Base-by-base conservation (phyloP, 2,329 filamentous ascomycete genomes). In the Neurospora sp. region DNA sequence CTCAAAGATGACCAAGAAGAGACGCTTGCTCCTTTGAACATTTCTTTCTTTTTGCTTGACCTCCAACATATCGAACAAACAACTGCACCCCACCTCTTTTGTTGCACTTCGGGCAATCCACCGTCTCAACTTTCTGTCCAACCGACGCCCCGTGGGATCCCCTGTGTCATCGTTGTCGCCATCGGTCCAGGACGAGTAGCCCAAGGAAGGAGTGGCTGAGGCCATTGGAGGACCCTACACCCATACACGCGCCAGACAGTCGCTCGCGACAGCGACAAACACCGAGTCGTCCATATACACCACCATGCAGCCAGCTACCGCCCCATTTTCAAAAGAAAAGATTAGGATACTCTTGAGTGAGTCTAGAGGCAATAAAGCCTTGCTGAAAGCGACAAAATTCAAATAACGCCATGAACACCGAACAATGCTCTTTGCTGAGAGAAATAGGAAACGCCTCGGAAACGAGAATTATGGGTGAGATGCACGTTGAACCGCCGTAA, bases 401-500 rank as follows among this genome's bases (percentile, higher is more conserved):
- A 15, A 33, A 62, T 62, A 62, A 62, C 52, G 52, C 52, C 52
- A 62, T 33, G 36, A 62, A 62, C 52, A 62, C 52, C 52, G 12
- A 62, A 62, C 52, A 62, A 62, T 62, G 52, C 52, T 62, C 52
- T 62, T 62, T 62, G 52, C 12, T 71, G 62, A 72, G 74, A 79
- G 78, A 74, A 77, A 80, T 85, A 86, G 84, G 83, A 85, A 86
- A 84, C 83, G 84, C 84, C 76, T 76, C 76, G 78, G 68, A 73
- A 70, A 81, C 82, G 80, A 81, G 78, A 80, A 83, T 81, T 81
- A 79, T 83, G 79, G 79, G 79, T 74, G 77, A 80, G 84, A 83
- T 85, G 86, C 83, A 86, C 82, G 80, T 81, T 80, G n/a, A 52
- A 28, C 46, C 46, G 19, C 46, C 19, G 46, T 52, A 74, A 76